A percentile compares a stretch with the other conserved stretches of the same genome.
phyloP scores from a whole-genome alignment of 1,284 basidiomycete species.

The Hymenochaete sp. region DNA sequence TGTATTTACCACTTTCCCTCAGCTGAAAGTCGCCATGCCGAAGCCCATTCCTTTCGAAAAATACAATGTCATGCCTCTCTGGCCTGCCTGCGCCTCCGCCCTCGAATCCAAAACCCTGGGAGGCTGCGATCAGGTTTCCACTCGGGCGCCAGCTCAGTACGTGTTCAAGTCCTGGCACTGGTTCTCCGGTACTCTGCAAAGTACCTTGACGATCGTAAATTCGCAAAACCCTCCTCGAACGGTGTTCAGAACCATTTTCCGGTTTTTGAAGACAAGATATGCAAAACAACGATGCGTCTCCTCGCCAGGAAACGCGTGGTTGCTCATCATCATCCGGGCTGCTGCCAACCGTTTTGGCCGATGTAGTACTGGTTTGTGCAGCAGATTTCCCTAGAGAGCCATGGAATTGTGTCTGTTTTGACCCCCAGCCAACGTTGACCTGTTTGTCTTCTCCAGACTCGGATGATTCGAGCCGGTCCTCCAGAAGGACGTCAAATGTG shows the following conservation, averaged over 20 bases:
- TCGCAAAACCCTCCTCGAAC: conserved; percentile 50
- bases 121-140: conserved; percentile 78
- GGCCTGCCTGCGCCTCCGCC: conserved; percentile 60
- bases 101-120: conserved; percentile 75
- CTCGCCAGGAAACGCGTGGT: conserved; percentile 86
- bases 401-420: conserved; percentile 95
- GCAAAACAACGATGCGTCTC: conserved; percentile 85
- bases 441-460: conserved; percentile 89
- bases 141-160: conserved; percentile 81
- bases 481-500: conserved; percentile 82
- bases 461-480: conserved; percentile 59
- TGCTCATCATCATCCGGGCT: conserved; percentile 67
- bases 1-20: conserved; percentile 49
- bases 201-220: conserved; percentile 76
- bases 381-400: conserved; percentile 90
- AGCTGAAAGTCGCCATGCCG: conserved; percentile 86
- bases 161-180: conserved; percentile 76
- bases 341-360: conserved; percentile 33
- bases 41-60: conserved; percentile 93
- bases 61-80: conserved; percentile 81
- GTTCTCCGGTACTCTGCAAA: conserved; percentile 82
- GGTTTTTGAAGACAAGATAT: conserved; percentile 61
- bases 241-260: conserved; percentile 26
- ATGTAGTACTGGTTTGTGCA: conserved; percentile 46
- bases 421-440: conserved; percentile 97